Base-by-base conservation (phyloP, 495 filamentous ascomycete species). In the Aspergillus heteromorphus region DNA sequence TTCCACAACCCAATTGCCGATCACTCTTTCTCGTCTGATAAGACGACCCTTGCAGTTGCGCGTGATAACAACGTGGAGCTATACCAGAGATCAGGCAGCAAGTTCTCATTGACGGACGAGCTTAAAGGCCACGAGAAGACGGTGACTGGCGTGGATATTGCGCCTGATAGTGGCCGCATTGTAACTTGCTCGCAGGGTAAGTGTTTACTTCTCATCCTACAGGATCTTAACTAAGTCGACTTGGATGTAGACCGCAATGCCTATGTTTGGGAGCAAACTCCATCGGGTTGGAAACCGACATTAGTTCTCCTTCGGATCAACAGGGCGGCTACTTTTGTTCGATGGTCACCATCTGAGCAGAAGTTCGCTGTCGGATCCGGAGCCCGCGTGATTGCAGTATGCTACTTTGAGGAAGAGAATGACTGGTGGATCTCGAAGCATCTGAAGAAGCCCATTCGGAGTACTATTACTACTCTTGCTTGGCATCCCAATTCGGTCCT, bases 341-440 rank as follows among this genome's bases (percentile, higher is more conserved):
- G 93, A 53, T 98, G 93, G 93, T 96, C 91, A 9, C 93, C 93
- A 7, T 92, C 88, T 29, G 93, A 97, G 75, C 86, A 85, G 66
- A 98, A 97, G 68, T 97, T 98, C 67, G 93, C 93, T 40, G 93
- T 96, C 19, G 95, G 93, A 52, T 97, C 92, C 31, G 93, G 93
- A 55, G 93, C 95, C 56, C 83, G 95, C 51, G 86, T 95, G 51
- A 96, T 98, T 63, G 89, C 93, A n/a, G 83, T 97, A 60, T 98
- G 93, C 78, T 97, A 97, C 76, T 98, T 97, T 60, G 93, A 98
- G 64, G 87, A 93, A 65, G 95, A 97, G 72, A 97, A 97, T 67
- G 90, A 97, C 75, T 97, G 95, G 95, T 98, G 93, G 93, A 92
- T 97, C 6, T 96, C 91, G 31, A 98, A 97, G 78, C 93, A 98